Base-by-base conservation (phyloP, 768 basidiomycete genomes). In the Pleurotus tuber-regium region DNA sequence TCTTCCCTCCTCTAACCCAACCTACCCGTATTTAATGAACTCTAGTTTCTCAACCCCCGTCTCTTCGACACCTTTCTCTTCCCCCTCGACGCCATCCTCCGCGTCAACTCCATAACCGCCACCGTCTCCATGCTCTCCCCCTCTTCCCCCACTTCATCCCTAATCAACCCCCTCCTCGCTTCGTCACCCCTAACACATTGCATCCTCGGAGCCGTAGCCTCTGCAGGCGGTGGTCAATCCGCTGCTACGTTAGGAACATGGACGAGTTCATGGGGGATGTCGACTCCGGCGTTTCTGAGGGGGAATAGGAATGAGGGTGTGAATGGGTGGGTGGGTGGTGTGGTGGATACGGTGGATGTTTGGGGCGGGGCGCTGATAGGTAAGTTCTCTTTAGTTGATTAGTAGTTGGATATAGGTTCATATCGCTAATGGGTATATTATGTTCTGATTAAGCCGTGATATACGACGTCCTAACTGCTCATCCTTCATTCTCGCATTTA, bases 341-440 rank as follows among this genome's bases (percentile, higher is more conserved):
- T 70, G 43, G 68, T 69, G 53, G 70, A 66, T 6, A 75, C 72
- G 1, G 59, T 80, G 14, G 80, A 80, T 56, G 60, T 80, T 1
- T 80, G 79, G 80, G 77, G 70, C 50, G 80, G 80, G 31, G 70
- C 75, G 6, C 54, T 79, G 2, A 73, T 74, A 7, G 76, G 61
- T 59, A 5, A 11, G 41, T 24, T 24, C 21, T 2, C 16, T 24
- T 42, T 3, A 10, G 2, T 25, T 24, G 11, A 10, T 9, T 5
- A 8, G 23, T 42, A 42, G 8, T 8, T 16, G n/a, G n/a, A n/a
- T n/a, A n/a, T n/a, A n/a, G n/a, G n/a, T n/a, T n/a, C n/a, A n/a
- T n/a, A n/a, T n/a, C n/a, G n/a, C 41, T 42, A 42, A 19, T 42
- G 3, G 4, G 21, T 11, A 23, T 8, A 10, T 2, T 16, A 10